phyloP scores from a whole-genome alignment of 345 rosid genomes.

The Erysimum cheiranthoides region DNA sequence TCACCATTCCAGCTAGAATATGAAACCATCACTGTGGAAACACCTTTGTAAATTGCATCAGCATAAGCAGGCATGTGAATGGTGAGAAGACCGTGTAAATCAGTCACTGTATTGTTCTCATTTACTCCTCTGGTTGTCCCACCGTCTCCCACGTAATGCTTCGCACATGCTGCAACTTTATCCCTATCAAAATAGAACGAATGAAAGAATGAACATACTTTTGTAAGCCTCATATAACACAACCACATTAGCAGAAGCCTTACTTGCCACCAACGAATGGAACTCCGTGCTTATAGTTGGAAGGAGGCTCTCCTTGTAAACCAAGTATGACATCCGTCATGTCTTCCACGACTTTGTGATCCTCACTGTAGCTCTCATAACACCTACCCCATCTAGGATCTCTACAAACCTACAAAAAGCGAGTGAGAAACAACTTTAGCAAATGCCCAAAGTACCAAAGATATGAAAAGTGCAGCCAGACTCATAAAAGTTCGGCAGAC shows the following conservation, averaged over 20 bases:
- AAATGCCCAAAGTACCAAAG: slow-evolving; percentile 3
- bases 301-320: slow-evolving; percentile 88
- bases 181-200: slow-evolving; percentile 53
- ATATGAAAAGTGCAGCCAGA: background rate
- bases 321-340: slow-evolving; percentile 90
- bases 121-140: slow-evolving; percentile 89
- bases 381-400: slow-evolving; percentile 99
- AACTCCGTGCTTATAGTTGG: slow-evolving; percentile 60
- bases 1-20: slow-evolving; percentile 96
- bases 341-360: slow-evolving; percentile 73
- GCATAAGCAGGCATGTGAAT: slow-evolving; percentile 86
- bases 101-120: slow-evolving; percentile 76
- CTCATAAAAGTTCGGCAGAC: background rate
- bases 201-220: slow-evolving; percentile 18
- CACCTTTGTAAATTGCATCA: slow-evolving; percentile 79
- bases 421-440: slow-evolving; percentile 24
- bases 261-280: slow-evolving; percentile 95
- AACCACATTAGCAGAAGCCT: slow-evolving; percentile 33
- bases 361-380: slow-evolving; percentile 96
- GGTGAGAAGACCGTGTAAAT: slow-evolving; percentile 73
- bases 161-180: slow-evolving; percentile 93
- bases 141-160: slow-evolving; percentile 98
- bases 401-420: slow-evolving; percentile 78
- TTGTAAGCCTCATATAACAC: slow-evolving; percentile 14
- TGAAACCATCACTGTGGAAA: slow-evolving; percentile 91